Conservation (phyloP, 768 basidiomycete genomes). For the Tremella fuciformis region DNA sequence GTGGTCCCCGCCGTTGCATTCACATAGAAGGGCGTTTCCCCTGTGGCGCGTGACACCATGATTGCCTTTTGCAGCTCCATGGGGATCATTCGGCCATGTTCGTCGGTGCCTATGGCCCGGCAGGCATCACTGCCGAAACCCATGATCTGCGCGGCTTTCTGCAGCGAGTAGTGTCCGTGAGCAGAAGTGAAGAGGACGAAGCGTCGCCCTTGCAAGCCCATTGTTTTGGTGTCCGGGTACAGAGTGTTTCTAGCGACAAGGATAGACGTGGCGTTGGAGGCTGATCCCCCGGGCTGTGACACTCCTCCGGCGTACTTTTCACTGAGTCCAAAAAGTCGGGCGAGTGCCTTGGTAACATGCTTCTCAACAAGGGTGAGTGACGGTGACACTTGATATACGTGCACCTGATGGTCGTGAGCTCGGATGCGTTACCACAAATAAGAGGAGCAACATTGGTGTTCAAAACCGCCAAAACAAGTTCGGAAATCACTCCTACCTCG, state of each 20-base stretch:
- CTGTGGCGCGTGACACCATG: conserved; percentile 13
- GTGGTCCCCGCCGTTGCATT: conserved; percentile 39
- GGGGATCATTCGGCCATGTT: conserved; percentile 24
- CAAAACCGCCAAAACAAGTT: conserved; percentile 27
- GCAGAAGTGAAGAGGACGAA: conserved; percentile 29
- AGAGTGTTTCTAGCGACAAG: conserved; percentile 34
- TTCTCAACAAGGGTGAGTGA: conserved; percentile 39
- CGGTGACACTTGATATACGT: conserved; percentile 37
- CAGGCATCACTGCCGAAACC: conserved; percentile 26
- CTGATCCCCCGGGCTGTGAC: conserved; percentile 31
- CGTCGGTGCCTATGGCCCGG: conserved; percentile 18
- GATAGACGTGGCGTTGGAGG: conserved; percentile 28
- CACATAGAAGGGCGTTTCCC: conserved; percentile 34
- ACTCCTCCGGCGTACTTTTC: conserved; percentile 21
- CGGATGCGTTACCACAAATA: background rate
- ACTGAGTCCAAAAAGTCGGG: conserved; percentile 21
- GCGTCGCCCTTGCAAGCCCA: conserved; percentile 16
- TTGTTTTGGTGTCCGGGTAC: conserved; percentile 23
- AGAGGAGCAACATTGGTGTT: conserved; percentile 28
- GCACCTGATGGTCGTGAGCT: conserved; percentile 14
- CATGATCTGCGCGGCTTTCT: conserved; percentile 35
- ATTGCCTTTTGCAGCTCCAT: conserved; percentile 16
- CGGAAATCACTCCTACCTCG: conserved; percentile 31
- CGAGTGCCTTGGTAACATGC: conserved; percentile 17
- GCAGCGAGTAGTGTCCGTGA: conserved; percentile 29